Conservation (phyloP, 2,329 filamentous ascomycete genomes). For the Ceratocystis ficicola region DNA sequence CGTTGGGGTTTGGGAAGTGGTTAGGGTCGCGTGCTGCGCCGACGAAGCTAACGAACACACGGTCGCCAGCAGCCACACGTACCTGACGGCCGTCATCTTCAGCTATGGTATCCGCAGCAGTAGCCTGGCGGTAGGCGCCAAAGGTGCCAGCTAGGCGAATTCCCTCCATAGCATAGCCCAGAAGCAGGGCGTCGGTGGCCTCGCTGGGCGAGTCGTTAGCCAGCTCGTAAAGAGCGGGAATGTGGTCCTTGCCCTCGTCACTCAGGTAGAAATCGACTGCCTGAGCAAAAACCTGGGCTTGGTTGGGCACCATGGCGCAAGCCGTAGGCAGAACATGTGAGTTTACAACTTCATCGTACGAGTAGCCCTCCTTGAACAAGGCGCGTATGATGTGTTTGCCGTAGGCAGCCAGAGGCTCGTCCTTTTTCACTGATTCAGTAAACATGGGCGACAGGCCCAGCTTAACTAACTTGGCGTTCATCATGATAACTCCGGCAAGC, state of each 20-base stretch:
- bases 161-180: conserved; percentile 61
- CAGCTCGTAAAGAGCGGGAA: conserved; percentile 48
- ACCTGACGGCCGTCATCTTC: conserved; percentile 40
- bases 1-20: conserved; percentile 49
- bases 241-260: conserved; percentile 40
- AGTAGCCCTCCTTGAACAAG: conserved; percentile 51
- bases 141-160: conserved; percentile 55
- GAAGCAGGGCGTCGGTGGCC: conserved; percentile 50
- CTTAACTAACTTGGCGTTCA: conserved; percentile 49
- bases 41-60: conserved; percentile 53
- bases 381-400: conserved; percentile 54
- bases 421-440: conserved; percentile 38
- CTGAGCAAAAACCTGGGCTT: conserved; percentile 61
- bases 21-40: conserved; percentile 43
- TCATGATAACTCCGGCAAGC: conserved; percentile 50
- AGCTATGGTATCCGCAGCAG: conserved; percentile 33
- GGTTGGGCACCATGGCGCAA: conserved; percentile 55
- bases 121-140: conserved; percentile 47
- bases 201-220: conserved; percentile 43
- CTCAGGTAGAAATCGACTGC: conserved; percentile 61
- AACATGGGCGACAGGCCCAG: conserved; percentile 42
- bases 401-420: conserved; percentile 48
- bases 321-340: conserved; percentile 57
- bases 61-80: conserved; percentile 42
- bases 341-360: conserved; percentile 55